Evolutionary conservation across 2,329 filamentous ascomycete genomes (phyloP).

Genomic region (Ascochyta koolunga): DNA sequence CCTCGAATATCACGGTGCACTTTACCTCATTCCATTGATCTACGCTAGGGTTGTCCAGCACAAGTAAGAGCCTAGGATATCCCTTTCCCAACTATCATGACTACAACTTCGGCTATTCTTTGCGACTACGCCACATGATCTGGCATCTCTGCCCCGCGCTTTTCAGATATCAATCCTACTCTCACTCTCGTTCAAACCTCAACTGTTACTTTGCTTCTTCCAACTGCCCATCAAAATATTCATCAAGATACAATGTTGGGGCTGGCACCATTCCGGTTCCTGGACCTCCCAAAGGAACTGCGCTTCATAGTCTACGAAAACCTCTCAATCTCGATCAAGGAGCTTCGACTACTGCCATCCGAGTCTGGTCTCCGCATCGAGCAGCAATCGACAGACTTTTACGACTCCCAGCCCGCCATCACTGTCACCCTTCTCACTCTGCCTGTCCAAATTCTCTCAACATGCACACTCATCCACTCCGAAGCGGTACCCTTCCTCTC

Average conservation of each 20-base stretch:
- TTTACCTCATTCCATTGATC: neutral
- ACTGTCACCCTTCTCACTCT: slow-evolving; percentile 2
- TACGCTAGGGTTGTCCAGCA: neutral
- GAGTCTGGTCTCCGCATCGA: neutral
- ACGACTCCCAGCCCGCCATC: neutral
- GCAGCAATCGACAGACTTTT: neutral
- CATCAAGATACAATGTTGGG: neutral
- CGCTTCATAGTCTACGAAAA: slow-evolving; percentile 17
- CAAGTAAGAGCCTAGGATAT: neutral
- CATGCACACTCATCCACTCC: slow-evolving; percentile 6
- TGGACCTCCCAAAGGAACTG: slow-evolving; percentile 17
- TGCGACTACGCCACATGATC: slow-evolving; percentile 5
- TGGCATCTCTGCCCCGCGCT: neutral
- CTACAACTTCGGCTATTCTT: slow-evolving; percentile 1
- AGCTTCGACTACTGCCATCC: neutral
- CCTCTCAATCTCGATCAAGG: slow-evolving; percentile 2
- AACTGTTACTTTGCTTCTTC: neutral
- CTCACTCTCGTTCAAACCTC: neutral
- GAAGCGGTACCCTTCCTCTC: slow-evolving; percentile 6
- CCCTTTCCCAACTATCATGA: slow-evolving; percentile 3
- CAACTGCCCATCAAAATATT: neutral
- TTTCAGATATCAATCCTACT: neutral
- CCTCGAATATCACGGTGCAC: neutral
- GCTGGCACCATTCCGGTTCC: slow-evolving; percentile 2
- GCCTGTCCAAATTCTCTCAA: slow-evolving; percentile 9